These are phyloP conservation scores for Lachancea meyersii DNA, from an alignment of 805 yeast genomes.

Conservation along the genomic window DNA sequence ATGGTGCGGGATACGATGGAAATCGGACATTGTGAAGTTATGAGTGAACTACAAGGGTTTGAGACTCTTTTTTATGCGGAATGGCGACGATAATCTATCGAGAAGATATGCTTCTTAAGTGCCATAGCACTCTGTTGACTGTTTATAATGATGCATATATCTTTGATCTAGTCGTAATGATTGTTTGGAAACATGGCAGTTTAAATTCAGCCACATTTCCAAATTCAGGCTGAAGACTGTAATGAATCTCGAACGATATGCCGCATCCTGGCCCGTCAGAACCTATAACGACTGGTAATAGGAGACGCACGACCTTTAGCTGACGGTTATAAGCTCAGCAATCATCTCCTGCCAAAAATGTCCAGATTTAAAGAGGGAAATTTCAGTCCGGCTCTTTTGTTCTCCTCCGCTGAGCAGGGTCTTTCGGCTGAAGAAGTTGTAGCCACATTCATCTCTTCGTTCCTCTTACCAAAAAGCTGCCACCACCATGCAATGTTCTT, in stretches of 20 bases:
- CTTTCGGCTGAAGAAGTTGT: background rate
- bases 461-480: conserved; percentile 71
- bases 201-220: too few species aligned
- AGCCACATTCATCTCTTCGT: conserved; percentile 53
- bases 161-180: too few species aligned
- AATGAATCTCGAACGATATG: too few species aligned
- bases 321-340: background rate
- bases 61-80: too few species aligned
- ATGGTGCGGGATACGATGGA: conserved; percentile 71
- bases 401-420: conserved; percentile 6
- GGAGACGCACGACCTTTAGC: background rate
- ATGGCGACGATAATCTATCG: too few species aligned
- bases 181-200: too few species aligned
- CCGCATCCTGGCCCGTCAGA: too few species aligned
- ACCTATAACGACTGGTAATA: too few species aligned
- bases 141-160: too few species aligned
- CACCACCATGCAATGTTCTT: conserved; percentile 75
- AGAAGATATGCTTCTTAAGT: too few species aligned
- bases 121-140: too few species aligned
- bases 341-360: conserved; percentile 20
- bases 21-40: conserved; percentile 32
- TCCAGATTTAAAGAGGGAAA: conserved; percentile 22
- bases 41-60: conserved; percentile 4
- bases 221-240: too few species aligned
- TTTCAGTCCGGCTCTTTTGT: conserved; percentile 2